Percentiles rank a stretch among this genome's conserved stretches.
Evolutionary conservation across 345 rosid genomes (phyloP).

Genomic region (Lenwebbia sp.): DNA sequence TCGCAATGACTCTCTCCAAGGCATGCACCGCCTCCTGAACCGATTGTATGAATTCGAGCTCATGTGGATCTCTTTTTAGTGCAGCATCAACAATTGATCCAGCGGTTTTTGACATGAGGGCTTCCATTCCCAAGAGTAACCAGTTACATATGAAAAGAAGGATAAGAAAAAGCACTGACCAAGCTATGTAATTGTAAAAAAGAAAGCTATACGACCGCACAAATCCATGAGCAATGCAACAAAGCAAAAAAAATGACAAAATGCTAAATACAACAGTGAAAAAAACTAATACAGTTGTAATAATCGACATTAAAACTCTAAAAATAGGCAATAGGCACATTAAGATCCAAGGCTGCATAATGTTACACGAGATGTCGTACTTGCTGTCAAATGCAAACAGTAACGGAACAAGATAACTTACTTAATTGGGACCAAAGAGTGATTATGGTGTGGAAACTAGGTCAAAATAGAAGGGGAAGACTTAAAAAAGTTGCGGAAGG

Average conservation of each 20-base stretch:
- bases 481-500: background rate
- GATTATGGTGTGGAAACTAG: background rate
- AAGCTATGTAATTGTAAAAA: background rate
- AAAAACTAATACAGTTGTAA: background rate
- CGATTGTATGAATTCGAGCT: slow-evolving; percentile 83
- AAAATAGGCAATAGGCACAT: background rate
- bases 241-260: background rate
- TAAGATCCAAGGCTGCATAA: background rate
- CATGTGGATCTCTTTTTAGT: slow-evolving; percentile 91
- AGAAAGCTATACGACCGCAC: background rate
- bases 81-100: slow-evolving; percentile 93
- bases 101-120: slow-evolving; percentile 98
- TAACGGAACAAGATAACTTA: background rate
- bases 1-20: slow-evolving; percentile 95
- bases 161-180: background rate
- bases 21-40: slow-evolving; percentile 97
- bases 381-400: background rate
- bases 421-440: background rate
- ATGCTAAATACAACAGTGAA: background rate
- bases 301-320: background rate
- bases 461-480: background rate
- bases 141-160: slow-evolving; percentile 1
- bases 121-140: slow-evolving; percentile 41
- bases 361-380: background rate
- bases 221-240: background rate